Evolutionary conservation across 768 basidiomycete genomes (phyloP).

Genomic region (Boletus reticulatus): DNA sequence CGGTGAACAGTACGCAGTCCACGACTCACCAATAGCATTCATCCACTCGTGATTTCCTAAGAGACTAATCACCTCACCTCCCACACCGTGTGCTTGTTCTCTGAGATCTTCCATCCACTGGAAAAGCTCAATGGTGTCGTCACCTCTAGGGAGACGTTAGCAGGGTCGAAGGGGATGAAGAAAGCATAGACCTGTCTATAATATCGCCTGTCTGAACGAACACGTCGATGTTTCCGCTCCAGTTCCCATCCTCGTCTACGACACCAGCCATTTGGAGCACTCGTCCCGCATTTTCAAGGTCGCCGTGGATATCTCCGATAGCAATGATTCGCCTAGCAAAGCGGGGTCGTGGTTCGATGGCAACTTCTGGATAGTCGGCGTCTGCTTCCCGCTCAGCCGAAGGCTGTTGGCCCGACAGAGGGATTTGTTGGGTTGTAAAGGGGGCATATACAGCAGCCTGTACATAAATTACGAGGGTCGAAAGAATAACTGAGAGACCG

Average conservation of each 20-base stretch:
- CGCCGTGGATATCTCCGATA: constrained; percentile 92
- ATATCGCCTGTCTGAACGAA: constrained; percentile 97
- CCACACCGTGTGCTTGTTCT: constrained; percentile 61
- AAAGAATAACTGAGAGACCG: constrained; percentile 20
- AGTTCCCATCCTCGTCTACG: constrained; percentile 66
- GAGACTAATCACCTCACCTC: constrained; percentile 73
- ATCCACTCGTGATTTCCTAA: constrained; percentile 98
- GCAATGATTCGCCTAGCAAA: constrained; percentile 65
- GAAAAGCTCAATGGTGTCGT: constrained; percentile 87
- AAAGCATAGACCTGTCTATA: constrained; percentile 69
- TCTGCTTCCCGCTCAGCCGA: not conserved
- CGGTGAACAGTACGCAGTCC: not conserved
- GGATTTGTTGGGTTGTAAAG: constrained; percentile 18
- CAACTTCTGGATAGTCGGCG: constrained; percentile 7
- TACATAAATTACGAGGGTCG: constrained; percentile 25
- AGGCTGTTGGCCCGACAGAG: constrained; percentile 6
- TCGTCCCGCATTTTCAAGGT: constrained; percentile 71
- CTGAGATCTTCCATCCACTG: constrained; percentile 82
- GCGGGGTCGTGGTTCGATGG: constrained; percentile 28
- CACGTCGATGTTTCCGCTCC: constrained; percentile 80
- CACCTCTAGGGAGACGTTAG: constrained; percentile 53
- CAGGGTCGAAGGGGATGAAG: not conserved
- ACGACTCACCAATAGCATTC: constrained; percentile 70
- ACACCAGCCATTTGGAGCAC: constrained; percentile 83
- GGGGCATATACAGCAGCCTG: constrained; percentile 21